Conservation (phyloP, 2,329 filamentous ascomycete genomes). For the Arthroderma sp. region DNA sequence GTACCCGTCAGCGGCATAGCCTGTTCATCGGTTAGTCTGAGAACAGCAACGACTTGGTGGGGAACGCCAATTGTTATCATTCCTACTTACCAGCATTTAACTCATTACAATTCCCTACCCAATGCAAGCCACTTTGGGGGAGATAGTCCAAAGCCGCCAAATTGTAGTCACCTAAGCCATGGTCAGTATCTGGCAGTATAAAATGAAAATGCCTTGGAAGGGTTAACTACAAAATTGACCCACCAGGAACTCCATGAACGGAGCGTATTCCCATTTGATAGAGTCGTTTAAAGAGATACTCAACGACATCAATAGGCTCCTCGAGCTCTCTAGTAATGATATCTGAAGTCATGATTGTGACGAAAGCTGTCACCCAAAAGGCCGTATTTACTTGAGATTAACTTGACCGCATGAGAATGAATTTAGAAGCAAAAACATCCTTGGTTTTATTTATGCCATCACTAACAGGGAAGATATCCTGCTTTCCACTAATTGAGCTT, state of each 20-base stretch:
- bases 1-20: slow-evolving; percentile 65
- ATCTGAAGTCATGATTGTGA: slow-evolving; percentile 27
- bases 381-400: background rate
- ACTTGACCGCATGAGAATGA: background rate
- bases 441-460: background rate
- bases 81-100: slow-evolving; percentile 57
- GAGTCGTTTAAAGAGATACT: slow-evolving; percentile 41
- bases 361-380: background rate
- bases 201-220: slow-evolving; percentile 10
- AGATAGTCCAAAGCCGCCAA: slow-evolving; percentile 57
- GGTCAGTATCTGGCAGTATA: background rate
- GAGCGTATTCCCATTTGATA: slow-evolving; percentile 39
- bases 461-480: no score
- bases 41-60: background rate
- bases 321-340: slow-evolving; percentile 35
- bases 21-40: slow-evolving; percentile 29
- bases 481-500: no score
- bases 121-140: slow-evolving; percentile 45
- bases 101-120: slow-evolving; percentile 59
- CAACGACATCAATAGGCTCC: slow-evolving; percentile 34
- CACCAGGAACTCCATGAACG: slow-evolving; percentile 42
- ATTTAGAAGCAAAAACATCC: background rate
- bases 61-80: background rate
- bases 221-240: slow-evolving; percentile 20
- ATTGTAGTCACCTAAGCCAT: slow-evolving; percentile 49